Base-by-base conservation (phyloP, 2,329 filamentous ascomycete genomes). In the Aspergillus terreus region DNA sequence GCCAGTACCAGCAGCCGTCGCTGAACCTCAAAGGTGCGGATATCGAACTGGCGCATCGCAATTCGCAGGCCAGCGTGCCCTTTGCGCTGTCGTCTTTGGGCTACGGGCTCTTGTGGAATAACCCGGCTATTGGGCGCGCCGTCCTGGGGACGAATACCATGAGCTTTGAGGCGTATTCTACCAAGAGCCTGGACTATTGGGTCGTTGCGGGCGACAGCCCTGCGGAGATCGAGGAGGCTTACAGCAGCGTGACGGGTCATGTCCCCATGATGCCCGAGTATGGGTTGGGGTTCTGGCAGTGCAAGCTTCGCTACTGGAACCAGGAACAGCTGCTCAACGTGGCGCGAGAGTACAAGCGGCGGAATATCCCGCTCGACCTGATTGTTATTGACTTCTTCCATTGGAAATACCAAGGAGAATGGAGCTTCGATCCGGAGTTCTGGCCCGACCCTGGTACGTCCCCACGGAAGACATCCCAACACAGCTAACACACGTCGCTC, bases 341-440 rank as follows among this genome's bases (percentile, higher is more conserved):
- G 1, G 84, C 83, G 1, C 67, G 83, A 4, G 82, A 86, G 60
- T 82, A 86, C 55, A 77, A 76, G 47, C 67, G 70, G 30, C 71
- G 82, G 1, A 62, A 79, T 0, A 63, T 87, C 14, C 83, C 83
- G 0, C 72, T 87, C 15, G 82, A 86, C 60, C 62, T 87, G 2
- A 85, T 87, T n/a, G 84, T 87, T 0, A 71, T 83, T 35, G 84
- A 87, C 59, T 87, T 82, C 63, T 87, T 87, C 63, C 84, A 87
- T 61, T 87, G 84, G 84, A 78, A 79, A 6, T 72, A 74, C 6
- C 83, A 87, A 61, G 84, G 85, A 5, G 84, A 87, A 50, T 87
- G 84, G 84, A 81, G 76, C 36, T 87, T 87, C 57, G 84, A 88
- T 59, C 69, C 76, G 0, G 75, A 74, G 1, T 87, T 80, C 58